These are phyloP conservation scores for Triticum aestivum DNA, from an alignment of 176 grass and related monocot species.

Conservation along the genomic window DNA sequence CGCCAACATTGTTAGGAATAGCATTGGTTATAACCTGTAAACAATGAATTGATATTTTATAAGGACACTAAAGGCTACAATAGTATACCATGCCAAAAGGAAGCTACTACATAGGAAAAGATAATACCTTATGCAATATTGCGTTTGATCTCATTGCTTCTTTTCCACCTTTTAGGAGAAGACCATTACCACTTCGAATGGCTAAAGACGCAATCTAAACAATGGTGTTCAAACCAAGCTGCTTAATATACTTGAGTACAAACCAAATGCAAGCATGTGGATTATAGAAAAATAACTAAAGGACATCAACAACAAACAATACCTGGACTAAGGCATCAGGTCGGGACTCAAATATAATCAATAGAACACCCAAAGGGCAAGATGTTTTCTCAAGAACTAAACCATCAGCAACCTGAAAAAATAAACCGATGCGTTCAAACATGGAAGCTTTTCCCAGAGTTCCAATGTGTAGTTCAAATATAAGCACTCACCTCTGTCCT, in stretches of 20 bases:
- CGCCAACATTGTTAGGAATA: conserved; percentile 71
- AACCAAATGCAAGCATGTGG: neutral
- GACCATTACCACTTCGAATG: conserved; percentile 90
- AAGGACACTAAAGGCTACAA: conserved; percentile 3
- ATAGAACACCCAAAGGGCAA: conserved; percentile 78
- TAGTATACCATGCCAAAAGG: neutral
- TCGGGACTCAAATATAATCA: conserved; percentile 93
- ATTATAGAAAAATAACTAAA: neutral
- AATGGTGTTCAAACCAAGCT: conserved; percentile 4
- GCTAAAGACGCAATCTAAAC: conserved; percentile 94
- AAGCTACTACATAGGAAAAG: conserved; percentile 11
- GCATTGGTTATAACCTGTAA: conserved; percentile 79
- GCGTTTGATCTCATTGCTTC: conserved; percentile 94
- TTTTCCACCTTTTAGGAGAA: conserved; percentile 98
- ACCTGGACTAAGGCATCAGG: conserved; percentile 99
- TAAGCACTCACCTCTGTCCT: conserved; percentile 64
- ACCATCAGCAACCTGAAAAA: conserved; percentile 70
- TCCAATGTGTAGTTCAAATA: neutral
- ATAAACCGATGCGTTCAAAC: neutral
- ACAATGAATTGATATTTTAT: neutral
- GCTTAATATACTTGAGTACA: conserved; percentile 10
- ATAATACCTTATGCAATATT: conserved; percentile 86
- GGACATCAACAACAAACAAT: conserved; percentile 5
- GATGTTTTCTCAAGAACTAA: conserved; percentile 90
- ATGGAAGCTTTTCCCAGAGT: conserved; percentile 6